Evolutionary conservation across 2,329 filamentous ascomycete genomes (phyloP).

Genomic region (Dactylellina drechsleri): DNA sequence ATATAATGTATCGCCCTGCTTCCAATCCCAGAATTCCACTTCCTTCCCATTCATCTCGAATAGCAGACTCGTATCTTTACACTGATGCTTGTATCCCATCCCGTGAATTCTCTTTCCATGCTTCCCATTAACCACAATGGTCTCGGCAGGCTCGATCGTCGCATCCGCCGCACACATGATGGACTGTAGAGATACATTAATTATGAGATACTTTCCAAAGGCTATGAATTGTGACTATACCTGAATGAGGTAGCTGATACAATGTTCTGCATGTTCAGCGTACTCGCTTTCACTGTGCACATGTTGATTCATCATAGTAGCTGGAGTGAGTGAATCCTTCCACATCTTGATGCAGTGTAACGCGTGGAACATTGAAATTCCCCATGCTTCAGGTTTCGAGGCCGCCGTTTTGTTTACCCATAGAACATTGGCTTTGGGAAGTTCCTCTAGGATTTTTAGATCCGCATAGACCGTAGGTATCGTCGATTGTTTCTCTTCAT

Average conservation of each 20-base stretch:
- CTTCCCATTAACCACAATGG: slow-evolving; percentile 16
- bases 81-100: slow-evolving; percentile 32
- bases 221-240: not conserved
- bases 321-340: slow-evolving; percentile 22
- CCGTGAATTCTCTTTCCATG: slow-evolving; percentile 32
- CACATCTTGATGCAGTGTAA: slow-evolving; percentile 30
- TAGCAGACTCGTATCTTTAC: slow-evolving; percentile 24
- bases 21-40: slow-evolving; percentile 27
- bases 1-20: slow-evolving; percentile 25
- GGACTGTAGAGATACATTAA: slow-evolving; percentile 11
- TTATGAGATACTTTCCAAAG: not conserved
- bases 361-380: slow-evolving; percentile 29
- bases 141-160: slow-evolving; percentile 23
- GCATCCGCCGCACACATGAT: slow-evolving; percentile 24
- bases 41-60: slow-evolving; percentile 24
- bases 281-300: slow-evolving; percentile 30
- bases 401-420: slow-evolving; percentile 22
- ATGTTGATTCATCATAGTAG: slow-evolving; percentile 31
- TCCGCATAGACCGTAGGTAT: slow-evolving; percentile 14
- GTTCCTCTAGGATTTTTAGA: slow-evolving; percentile 20
- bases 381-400: slow-evolving; percentile 21
- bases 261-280: slow-evolving; percentile 23
- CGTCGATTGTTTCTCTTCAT: slow-evolving; percentile 5
- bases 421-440: slow-evolving; percentile 22
- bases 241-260: slow-evolving; percentile 27